A percentile compares a stretch with the other conserved stretches of the same genome.
Evolutionary conservation across 2,329 filamentous ascomycete species (phyloP).

Genomic region (Endoconidiophora polonica): DNA sequence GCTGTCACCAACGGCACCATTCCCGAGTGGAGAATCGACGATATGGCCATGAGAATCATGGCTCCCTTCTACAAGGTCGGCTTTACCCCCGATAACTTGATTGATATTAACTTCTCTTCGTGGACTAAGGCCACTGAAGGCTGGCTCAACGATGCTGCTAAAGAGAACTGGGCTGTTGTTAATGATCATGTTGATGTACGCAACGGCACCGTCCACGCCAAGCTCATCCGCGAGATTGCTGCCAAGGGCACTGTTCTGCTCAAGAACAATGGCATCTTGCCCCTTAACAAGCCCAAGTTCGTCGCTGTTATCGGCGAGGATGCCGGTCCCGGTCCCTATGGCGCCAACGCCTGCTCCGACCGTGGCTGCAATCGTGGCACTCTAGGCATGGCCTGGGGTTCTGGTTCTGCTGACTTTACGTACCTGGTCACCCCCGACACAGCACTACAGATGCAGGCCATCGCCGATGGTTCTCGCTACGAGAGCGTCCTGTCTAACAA

Average conservation of each 20-base stretch:
- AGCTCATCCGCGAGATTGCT: conserved; percentile 60
- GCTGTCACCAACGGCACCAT: conserved; percentile 80
- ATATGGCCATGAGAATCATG: conserved; percentile 79
- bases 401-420: conserved; percentile 55
- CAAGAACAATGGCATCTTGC: conserved; percentile 66
- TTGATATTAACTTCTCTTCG: conserved; percentile 65
- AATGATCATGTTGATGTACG: conserved; percentile 78
- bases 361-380: conserved; percentile 43
- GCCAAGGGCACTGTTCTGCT: conserved; percentile 73
- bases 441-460: conserved; percentile 47
- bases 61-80: conserved; percentile 52
- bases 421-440: conserved; percentile 61
- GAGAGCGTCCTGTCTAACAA: conserved; percentile 54
- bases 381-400: conserved; percentile 65
- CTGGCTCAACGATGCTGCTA: conserved; percentile 45
- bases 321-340: conserved; percentile 54
- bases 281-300: conserved; percentile 62
- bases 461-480: conserved; percentile 39
- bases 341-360: conserved; percentile 65
- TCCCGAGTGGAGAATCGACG: conserved; percentile 73
- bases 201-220: conserved; percentile 46
- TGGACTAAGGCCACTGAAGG: conserved; percentile 70
- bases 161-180: conserved; percentile 47
- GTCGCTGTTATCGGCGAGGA: conserved; percentile 70
- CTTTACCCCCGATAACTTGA: conserved; percentile 29